Evolutionary conservation across 805 yeast species (phyloP), one percentile per base, ranked within the genome.

Genomic region (Nakazawaea molendinolei): DNA sequence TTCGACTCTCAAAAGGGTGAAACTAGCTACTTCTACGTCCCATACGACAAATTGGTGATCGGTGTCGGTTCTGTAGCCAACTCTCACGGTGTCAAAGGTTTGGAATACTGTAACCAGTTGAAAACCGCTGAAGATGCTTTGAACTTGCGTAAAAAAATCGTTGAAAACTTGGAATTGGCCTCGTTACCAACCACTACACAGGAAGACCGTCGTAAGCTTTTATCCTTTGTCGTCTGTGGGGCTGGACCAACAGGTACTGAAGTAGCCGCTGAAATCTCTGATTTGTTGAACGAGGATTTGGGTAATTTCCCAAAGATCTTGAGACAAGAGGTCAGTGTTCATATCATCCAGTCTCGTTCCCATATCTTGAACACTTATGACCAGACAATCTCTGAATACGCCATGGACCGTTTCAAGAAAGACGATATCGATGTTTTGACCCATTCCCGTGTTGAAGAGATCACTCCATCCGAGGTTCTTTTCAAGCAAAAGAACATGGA

Each of bases 231-330:
- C 10, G 71, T 78, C 23, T 77, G 84, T 53, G 86, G 86, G 43
- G 86, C 85, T 42, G 86, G 86, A 29, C 84, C 86, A 37, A 78
- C 86, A 1, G 86, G 86, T 47, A 82, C 76, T 23, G 86, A 78
- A 51, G 69, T 78, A 47, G 86, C 86, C 21, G 83, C 86, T 22
- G 86, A 79, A 55, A 70, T 79, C 20, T 76, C 63, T 45, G 86
- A 79, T 48, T 53, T 79, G 46, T 60, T 79, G 51, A 76, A 77
- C 50, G 85, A 79, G 53, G 86, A 79, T 51, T 55, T 79, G 46
- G 64, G 68, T 38, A 55, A 63, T 35, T 79, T 72, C 55, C 86
- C 86, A 38, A 66, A 67, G 46, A 63, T 78, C 33, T 56, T 79
- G 32, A 65, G 81, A 56, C 80, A 76, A 49, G 72, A 74, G 43